Conservation (phyloP, 257 asterid species). For the Scutellaria barbata region DNA sequence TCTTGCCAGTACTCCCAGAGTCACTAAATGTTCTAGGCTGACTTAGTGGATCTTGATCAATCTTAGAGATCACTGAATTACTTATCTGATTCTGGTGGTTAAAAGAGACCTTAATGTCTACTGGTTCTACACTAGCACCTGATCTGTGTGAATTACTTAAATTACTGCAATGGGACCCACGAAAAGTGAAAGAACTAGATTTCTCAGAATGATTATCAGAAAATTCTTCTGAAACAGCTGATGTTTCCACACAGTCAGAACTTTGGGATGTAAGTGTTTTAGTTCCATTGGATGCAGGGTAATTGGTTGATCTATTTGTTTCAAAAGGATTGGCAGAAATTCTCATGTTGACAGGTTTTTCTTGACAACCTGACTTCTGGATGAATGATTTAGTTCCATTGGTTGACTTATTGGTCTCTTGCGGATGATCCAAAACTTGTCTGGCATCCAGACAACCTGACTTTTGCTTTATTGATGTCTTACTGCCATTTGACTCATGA, state of each 20-base stretch:
- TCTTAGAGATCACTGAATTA: constrained; percentile 41
- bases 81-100: constrained; percentile 45
- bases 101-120: constrained; percentile 38
- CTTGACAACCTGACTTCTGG: constrained; percentile 42
- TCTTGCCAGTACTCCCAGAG: constrained; percentile 47
- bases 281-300: constrained; percentile 38
- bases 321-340: constrained; percentile 32
- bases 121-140: constrained; percentile 42
- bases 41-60: constrained; percentile 44
- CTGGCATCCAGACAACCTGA: constrained; percentile 44
- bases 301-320: constrained; percentile 29
- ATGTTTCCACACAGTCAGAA: constrained; percentile 34
- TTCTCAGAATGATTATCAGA: constrained; percentile 36
- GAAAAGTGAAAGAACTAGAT: constrained; percentile 31
- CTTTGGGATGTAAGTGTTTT: constrained; percentile 31
- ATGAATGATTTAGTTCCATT: constrained; percentile 40
- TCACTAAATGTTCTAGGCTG: constrained; percentile 41
- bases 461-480: constrained; percentile 44
- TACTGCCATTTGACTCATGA: constrained; percentile 58
- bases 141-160: constrained; percentile 39
- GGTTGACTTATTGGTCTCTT: constrained; percentile 41
- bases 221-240: constrained; percentile 26
- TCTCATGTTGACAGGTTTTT: constrained; percentile 41
- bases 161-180: constrained; percentile 39
- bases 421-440: constrained; percentile 44